Evolutionary conservation across 805 yeast species (phyloP), one percentile per base, ranked within the genome.

Genomic region (Zygoascus biomembranicola): DNA sequence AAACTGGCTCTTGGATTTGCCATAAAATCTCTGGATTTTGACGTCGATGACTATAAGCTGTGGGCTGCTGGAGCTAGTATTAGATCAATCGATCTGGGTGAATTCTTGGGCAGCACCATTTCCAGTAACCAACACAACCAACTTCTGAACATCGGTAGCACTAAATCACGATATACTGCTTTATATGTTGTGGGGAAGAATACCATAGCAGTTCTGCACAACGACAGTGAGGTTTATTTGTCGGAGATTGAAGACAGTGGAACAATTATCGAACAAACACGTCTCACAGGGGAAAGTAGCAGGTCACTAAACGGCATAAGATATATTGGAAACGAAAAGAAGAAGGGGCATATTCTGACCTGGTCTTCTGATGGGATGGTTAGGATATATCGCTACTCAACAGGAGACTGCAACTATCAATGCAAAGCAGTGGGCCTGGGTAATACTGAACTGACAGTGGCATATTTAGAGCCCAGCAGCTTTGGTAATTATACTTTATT

Each of bases 351-450:
- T 10, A 52, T 57, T 20, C 45, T 59, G 5, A 55, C 62, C 8
- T 59, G 62, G 62, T 55, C 62, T 2, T 42, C 54, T 1, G 60
- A 59, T 35, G 62, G 60, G 11, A 32, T 35, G 9, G 53, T 56
- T 32, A 26, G 55, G n/a, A 20, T 51, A 14, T 55, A 55, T 57
- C 23, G 47, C 39, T 18, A 16, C 43, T 19, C 35, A 8, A n/a
- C 44, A n/a, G 44, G 44, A 10, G 26, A 42, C 4, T 18, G 44
- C 10, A 42, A 5, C 20, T 42, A 49, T 45, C 43, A 37, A 14
- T 13, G 42, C 26, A 13, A n/a, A 28, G 42, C 26, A n/a, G 13
- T 10, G 26, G 47, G 20, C 28, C 42, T 20, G 8, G n/a, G 18
- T 11, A 20, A 42, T 31, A 26, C 46, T 8, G 54, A 47, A 31